Evolutionary conservation across 169 alveolate genomes (phyloP).

Genomic region (Plasmodium ovale): DNA sequence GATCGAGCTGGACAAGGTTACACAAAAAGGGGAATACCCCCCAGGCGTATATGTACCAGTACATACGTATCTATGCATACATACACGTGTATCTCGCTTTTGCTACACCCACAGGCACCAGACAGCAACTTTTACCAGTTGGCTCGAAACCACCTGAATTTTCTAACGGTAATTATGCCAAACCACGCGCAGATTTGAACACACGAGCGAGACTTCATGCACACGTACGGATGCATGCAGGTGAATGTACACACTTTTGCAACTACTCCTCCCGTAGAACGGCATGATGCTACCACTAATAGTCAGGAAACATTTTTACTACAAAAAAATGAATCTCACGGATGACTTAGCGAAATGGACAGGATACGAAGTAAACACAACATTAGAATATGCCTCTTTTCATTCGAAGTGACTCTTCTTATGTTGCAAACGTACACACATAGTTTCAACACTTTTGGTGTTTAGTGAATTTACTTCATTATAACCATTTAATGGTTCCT

Average conservation of each 20-base stretch:
- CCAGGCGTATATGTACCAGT: neutral
- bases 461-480: too few species aligned
- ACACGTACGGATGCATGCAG: neutral
- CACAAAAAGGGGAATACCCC: neutral
- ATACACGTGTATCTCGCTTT: neutral
- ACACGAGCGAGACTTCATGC: neutral
- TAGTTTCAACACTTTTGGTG: too few species aligned
- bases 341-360: constrained; percentile 77
- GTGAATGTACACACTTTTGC: neutral
- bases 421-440: too few species aligned
- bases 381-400: neutral
- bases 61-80: too few species aligned
- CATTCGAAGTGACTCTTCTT: neutral
- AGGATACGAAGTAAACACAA: constrained; percentile 43
- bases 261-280: neutral
- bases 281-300: constrained; percentile 21
- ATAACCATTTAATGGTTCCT: neutral
- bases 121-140: constrained; percentile 42
- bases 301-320: constrained; percentile 32
- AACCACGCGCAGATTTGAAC: neutral
- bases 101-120: neutral
- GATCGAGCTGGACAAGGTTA: constrained; percentile 47
- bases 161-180: constrained; percentile 28
- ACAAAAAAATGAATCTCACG: constrained; percentile 76
- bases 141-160: constrained; percentile 25